phyloP scores from a whole-genome alignment of 1,139 yeast species.

The Pichia sp. region DNA sequence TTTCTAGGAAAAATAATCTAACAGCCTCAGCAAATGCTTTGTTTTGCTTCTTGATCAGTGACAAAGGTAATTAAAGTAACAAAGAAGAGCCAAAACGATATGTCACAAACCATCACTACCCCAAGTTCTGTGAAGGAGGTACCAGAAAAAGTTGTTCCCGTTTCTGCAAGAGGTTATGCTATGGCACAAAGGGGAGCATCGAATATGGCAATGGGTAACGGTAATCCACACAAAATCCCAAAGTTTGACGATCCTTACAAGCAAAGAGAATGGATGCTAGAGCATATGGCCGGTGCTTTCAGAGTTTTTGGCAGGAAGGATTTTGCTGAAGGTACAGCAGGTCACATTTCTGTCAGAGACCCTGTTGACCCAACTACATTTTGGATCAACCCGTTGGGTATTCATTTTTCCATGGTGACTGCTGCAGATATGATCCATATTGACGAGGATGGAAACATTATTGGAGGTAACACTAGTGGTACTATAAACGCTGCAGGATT shows the following conservation, averaged over 20 bases:
- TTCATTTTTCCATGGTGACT: constrained; percentile 64
- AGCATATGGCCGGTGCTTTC: constrained; percentile 82
- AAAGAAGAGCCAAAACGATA: not conserved
- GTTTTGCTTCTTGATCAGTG: no score
- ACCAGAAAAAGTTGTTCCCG: constrained; percentile 17
- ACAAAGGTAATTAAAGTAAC: no score
- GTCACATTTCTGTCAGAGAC: constrained; percentile 77
- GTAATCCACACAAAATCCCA: constrained; percentile 37
- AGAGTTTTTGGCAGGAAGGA: constrained; percentile 73
- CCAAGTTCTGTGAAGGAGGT: constrained; percentile 3
- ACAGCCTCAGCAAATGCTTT: no score
- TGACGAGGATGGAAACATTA: constrained; percentile 59
- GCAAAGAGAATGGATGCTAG: constrained; percentile 59
- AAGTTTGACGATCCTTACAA: constrained; percentile 46
- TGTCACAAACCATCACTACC: not conserved
- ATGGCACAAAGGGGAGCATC: constrained; percentile 38
- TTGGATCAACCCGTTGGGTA: constrained; percentile 78
- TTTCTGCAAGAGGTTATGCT: constrained; percentile 34
- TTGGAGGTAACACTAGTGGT: constrained; percentile 44
- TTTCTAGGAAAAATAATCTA: no score
- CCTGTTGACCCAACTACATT: constrained; percentile 69
- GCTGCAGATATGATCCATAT: constrained; percentile 76
- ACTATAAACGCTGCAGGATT: constrained; percentile 75
- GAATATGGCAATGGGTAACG: constrained; percentile 42
- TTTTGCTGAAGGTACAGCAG: constrained; percentile 71